Conservation (phyloP, 1,284 basidiomycete species). For the Leccinum pallidistipes region DNA sequence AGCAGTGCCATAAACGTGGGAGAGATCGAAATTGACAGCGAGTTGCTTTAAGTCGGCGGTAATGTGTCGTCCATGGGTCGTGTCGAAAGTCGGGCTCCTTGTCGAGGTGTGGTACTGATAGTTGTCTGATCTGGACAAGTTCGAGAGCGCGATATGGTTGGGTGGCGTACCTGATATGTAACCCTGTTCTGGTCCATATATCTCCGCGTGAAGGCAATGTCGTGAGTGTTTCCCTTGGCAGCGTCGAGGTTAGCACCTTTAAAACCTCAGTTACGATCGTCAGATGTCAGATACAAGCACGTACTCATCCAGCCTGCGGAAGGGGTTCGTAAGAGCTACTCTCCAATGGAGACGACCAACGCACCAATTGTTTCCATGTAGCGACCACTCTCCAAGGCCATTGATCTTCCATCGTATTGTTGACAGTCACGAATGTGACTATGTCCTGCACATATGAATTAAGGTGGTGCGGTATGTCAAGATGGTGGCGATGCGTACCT, state of each 20-base stretch:
- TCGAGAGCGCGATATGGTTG: neutral
- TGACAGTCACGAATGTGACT: conserved; percentile 79
- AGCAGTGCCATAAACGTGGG: conserved; percentile 60
- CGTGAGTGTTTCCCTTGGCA: conserved; percentile 39
- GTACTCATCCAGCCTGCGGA: conserved; percentile 37
- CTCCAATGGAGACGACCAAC: conserved; percentile 9
- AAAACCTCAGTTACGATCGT: neutral
- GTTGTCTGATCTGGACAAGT: neutral
- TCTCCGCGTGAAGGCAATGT: conserved; percentile 62
- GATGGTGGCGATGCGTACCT: conserved; percentile 35
- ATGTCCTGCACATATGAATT: conserved; percentile 47
- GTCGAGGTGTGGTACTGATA: conserved; percentile 58
- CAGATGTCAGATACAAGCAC: neutral
- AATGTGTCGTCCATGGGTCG: conserved; percentile 49
- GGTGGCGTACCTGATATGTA: conserved; percentile 56
- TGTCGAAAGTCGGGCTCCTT: conserved; percentile 54
- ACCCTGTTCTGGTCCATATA: conserved; percentile 76
- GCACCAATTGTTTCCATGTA: conserved; percentile 86
- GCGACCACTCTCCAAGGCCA: conserved; percentile 77
- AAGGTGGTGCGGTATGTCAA: neutral
- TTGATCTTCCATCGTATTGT: conserved; percentile 59
- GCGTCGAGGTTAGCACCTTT: conserved; percentile 52
- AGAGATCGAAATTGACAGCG: conserved; percentile 53
- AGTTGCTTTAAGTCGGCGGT: conserved; percentile 55
- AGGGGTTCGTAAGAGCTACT: neutral